Evolutionary conservation across 805 yeast species (phyloP), one percentile per base, ranked within the genome.

Genomic region (Pichia exigua): DNA sequence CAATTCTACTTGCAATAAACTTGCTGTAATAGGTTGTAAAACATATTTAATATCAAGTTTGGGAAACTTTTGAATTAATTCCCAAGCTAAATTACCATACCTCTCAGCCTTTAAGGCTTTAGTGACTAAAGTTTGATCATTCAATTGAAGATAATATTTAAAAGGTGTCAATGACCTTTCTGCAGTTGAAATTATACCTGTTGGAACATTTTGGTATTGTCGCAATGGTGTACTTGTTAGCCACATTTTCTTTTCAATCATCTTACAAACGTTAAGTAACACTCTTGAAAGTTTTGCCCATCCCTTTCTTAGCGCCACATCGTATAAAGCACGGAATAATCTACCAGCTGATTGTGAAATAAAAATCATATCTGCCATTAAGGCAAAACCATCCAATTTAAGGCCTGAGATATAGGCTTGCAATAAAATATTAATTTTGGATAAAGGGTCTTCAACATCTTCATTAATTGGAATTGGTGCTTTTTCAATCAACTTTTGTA

Each of bases 321-420:
- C 97, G 64, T 78, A 82, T 56, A 95, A 77, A 0, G 98, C 97
- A 52, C 97, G 71, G 51, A 91, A 72, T 40, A 94, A 67, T 62
- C 99, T 77, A 3, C 95, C 92, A 1, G 97, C 97, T 42, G 95
- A 88, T 66, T 94, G 98, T 0, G 94, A 86, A 42, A 94, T 81
- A 63, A 87, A 94, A 3, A 88, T 75, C 96, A 91, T 89, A 70
- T 94, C 99, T 0, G 96, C 82, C 76, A 85, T 81, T 54, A 95
- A 68, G 0, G 97, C 97, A 70, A 88, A 87, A 0, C 98, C 98
- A 0, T 86, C 94, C 18, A 94, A 71, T 11, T 73, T 70, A 24
- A 91, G 70, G 39, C 83, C 69, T 1, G 97, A 86, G n/a, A 94
- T 87, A 60, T 87, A 89, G 0, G 96, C 79, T 62, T 94, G 99